phyloP scores from a whole-genome alignment of 75 land plant genomes.

The Larix kaempferi region DNA sequence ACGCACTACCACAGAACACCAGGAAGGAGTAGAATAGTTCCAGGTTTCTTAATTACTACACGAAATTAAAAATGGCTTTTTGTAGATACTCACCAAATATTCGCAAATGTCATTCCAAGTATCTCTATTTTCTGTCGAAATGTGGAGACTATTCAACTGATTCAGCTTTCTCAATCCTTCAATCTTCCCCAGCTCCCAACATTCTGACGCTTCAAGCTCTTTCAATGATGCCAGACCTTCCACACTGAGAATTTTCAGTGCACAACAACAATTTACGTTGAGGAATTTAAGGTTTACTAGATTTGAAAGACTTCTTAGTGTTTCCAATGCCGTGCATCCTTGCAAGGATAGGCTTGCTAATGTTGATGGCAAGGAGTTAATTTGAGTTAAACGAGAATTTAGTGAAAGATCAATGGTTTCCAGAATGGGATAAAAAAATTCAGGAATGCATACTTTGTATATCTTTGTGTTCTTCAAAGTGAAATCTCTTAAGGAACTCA shows the following conservation, averaged over 20 bases:
- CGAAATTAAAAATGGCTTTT: too few species aligned
- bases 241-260: background rate
- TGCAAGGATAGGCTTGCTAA: background rate
- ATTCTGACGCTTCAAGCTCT: background rate
- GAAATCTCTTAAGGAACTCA: background rate
- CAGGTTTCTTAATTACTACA: too few species aligned
- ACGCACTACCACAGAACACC: too few species aligned
- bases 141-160: too few species aligned
- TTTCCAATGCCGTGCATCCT: background rate
- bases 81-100: too few species aligned
- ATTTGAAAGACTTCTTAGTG: background rate
- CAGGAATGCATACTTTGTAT: background rate
- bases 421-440: background rate
- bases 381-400: background rate
- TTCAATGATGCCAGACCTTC: background rate
- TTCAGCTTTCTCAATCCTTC: too few species aligned
- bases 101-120: too few species aligned
- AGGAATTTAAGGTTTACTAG: too few species aligned
- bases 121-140: too few species aligned
- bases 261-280: background rate
- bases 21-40: too few species aligned
- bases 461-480: background rate
- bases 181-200: background rate
- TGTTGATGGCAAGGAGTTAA: background rate
- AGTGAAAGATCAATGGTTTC: background rate